A percentile compares a stretch with the other conserved stretches of the same genome.
phyloP scores from a whole-genome alignment of 257 asterid genomes.

The Eustoma russellianum region DNA sequence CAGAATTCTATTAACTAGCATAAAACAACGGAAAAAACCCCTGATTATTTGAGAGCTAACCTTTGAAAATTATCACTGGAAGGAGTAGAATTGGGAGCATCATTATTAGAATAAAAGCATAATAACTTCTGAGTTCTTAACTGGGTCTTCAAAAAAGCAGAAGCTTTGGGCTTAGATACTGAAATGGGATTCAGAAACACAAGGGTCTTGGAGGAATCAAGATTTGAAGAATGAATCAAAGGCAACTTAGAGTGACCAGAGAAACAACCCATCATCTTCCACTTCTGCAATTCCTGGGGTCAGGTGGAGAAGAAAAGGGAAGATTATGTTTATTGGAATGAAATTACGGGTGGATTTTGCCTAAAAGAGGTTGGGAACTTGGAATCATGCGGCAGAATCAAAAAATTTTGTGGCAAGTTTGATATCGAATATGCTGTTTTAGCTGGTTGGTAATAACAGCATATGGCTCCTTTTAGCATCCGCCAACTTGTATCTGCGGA shows the following conservation, averaged over 20 bases:
- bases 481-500: too few relatives aligned
- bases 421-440: background rate
- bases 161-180: slow-evolving; percentile 10
- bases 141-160: slow-evolving; percentile 13
- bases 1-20: background rate
- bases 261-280: slow-evolving; percentile 29
- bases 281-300: background rate
- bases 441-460: background rate
- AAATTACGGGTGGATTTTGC: background rate
- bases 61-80: slow-evolving; percentile 33
- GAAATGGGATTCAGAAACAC: slow-evolving; percentile 8
- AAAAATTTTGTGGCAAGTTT: background rate
- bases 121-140: slow-evolving; percentile 12
- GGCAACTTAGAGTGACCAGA: slow-evolving; percentile 21
- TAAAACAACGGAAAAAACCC: background rate
- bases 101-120: slow-evolving; percentile 35
- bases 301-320: background rate
- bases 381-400: background rate
- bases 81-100: slow-evolving; percentile 18
- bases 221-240: slow-evolving; percentile 21
- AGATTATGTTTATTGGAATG: background rate
- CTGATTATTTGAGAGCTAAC: slow-evolving; percentile 19
- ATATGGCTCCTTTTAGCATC: too few relatives aligned
- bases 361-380: background rate
- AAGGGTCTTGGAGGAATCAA: slow-evolving; percentile 21